Percentiles rank a stretch among this genome's conserved stretches.
Evolutionary conservation across 1,284 basidiomycete species (phyloP).

Genomic region (Ganoderma sinense): DNA sequence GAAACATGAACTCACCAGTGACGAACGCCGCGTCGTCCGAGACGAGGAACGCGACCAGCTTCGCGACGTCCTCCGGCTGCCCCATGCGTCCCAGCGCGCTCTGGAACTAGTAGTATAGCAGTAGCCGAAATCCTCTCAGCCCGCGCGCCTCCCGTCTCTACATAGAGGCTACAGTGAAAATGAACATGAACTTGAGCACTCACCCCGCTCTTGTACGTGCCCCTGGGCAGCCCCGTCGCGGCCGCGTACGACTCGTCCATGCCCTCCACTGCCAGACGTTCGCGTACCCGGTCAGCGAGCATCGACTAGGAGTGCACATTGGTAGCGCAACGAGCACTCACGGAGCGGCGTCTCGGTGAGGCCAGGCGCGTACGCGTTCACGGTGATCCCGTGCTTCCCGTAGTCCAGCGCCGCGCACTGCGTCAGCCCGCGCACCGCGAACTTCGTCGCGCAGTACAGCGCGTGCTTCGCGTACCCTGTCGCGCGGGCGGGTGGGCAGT

Average conservation of each 20-base stretch:
- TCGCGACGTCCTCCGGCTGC: conserved; percentile 42
- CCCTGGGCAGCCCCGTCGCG: neutral
- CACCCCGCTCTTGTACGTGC: neutral
- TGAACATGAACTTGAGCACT: too few species aligned
- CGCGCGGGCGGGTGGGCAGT: neutral
- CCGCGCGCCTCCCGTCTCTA: too few species aligned
- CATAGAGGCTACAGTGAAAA: too few species aligned
- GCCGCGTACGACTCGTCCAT: neutral
- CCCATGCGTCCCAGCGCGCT: conserved; percentile 29
- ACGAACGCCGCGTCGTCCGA: conserved; percentile 42
- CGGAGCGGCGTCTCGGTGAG: conserved; percentile 29
- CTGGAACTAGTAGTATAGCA: too few species aligned
- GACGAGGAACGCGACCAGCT: conserved; percentile 45
- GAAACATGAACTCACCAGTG: conserved; percentile 42
- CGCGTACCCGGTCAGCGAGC: too few species aligned
- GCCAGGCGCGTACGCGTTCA: conserved; percentile 33
- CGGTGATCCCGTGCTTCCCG: conserved; percentile 30
- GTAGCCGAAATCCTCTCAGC: too few species aligned
- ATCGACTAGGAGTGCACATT: too few species aligned
- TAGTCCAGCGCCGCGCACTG: conserved; percentile 38
- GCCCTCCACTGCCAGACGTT: neutral
- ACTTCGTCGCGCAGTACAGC: conserved; percentile 39
- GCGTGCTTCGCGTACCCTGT: conserved; percentile 21
- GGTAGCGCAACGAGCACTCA: too few species aligned
- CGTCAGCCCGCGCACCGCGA: conserved; percentile 42